Percentiles rank a stretch among this genome's conserved stretches.
phyloP scores from a whole-genome alignment of 2,329 filamentous ascomycete genomes.

The Geosmithia putterillii region DNA sequence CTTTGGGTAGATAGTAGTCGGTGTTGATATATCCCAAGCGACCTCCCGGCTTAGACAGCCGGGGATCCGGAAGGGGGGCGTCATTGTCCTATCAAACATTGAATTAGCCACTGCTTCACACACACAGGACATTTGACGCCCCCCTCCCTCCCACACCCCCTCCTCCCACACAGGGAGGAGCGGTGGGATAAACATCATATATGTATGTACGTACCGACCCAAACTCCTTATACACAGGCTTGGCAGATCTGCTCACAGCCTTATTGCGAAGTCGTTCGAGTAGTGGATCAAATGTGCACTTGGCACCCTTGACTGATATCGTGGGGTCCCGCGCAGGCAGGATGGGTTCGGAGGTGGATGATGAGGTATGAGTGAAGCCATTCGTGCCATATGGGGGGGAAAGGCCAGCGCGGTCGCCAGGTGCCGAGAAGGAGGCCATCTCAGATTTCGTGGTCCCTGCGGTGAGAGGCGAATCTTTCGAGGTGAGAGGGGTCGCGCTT shows the following conservation, averaged over 20 bases:
- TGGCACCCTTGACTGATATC: conserved; percentile 41
- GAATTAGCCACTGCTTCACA: conserved; percentile 40
- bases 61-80: conserved; percentile 68
- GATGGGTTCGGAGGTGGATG: conserved; percentile 19
- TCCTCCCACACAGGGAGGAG: background rate
- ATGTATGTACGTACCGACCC: conserved; percentile 48
- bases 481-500: conserved; percentile 37
- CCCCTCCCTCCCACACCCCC: conserved; percentile 15
- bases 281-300: conserved; percentile 49
- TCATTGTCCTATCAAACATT: conserved; percentile 60
- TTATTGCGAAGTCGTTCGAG: conserved; percentile 36
- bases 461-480: conserved; percentile 38
- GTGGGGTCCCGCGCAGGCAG: conserved; percentile 43
- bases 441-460: conserved; percentile 39
- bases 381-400: conserved; percentile 14
- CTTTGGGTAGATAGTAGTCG: conserved; percentile 59
- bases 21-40: conserved; percentile 55
- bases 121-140: conserved; percentile 44
- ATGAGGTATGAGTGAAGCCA: conserved; percentile 17
- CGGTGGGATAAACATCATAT: conserved; percentile 18
- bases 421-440: conserved; percentile 32
- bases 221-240: conserved; percentile 51
- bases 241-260: conserved; percentile 41
- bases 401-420: conserved; percentile 16
- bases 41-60: conserved; percentile 55